Evolutionary conservation across 305 asterid species (phyloP), one percentile per base, ranked within the genome.

Genomic region (Nicotiana rustica): DNA sequence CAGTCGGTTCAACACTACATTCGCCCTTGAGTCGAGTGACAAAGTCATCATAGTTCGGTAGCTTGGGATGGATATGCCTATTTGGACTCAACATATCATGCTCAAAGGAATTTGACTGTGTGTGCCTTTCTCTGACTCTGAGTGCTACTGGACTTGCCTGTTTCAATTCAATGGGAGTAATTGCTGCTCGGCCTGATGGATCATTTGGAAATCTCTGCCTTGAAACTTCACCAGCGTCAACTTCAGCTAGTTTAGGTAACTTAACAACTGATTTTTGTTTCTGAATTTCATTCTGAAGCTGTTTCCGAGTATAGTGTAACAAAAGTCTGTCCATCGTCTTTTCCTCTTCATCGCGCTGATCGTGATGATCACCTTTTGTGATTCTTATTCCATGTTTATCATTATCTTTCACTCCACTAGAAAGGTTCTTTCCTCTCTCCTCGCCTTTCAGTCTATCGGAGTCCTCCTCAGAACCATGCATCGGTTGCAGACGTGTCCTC

Each of bases 1-100:
- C 35, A 31, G 35, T 3, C 4, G 35, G 4, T 33, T 33, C 35
- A 33, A 33, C 35, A 33, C 35, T 33, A 33, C 4, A 33, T 33
- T 33, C 35, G 35, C 3, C 33, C 35, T 0, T 33, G 35, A 95
- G 85, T 56, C 91, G 85, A 33, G 98, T 94, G 33, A 93, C 86
- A 77, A 94, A 91, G 69, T 94, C 97, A 36, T 94, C 98, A 35
- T 94, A 96, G 18, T 96, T 94, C 5, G 95, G 97, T 67, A 92
- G 62, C 85, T 90, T 92, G 10, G 97, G 97, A 85, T 95, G 98
- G 84, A 89, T 90, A 52, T 89, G 96, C 21, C 85, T 88, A 3
- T 84, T 84, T 21, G 79, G 79, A 31, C 86, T 84, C 59, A 83
- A 49, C 73, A 76, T 10, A 17, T 88, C 91, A 0, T 91, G 89